These are phyloP conservation scores for Nakazawaea pomicola DNA, from an alignment of 805 yeast species.

Conservation along the genomic window DNA sequence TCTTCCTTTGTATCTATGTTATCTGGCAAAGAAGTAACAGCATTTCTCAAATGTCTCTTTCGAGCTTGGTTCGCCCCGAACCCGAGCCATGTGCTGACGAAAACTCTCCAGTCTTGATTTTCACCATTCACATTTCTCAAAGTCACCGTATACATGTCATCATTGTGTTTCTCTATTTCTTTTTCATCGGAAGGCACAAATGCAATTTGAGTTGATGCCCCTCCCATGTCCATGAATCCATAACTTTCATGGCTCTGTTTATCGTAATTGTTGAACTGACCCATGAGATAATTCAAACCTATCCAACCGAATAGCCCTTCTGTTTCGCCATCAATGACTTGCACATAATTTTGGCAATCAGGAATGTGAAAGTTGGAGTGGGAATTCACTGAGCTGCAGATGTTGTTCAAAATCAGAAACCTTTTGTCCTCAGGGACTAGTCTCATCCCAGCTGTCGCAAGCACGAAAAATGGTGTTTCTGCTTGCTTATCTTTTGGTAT, in stretches of 20 bases:
- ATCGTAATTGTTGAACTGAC: slow-evolving; percentile 50
- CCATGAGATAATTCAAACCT: slow-evolving; percentile 79
- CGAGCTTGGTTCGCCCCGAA: slow-evolving; percentile 97
- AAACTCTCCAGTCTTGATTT: slow-evolving; percentile 73
- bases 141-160: slow-evolving; percentile 65
- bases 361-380: slow-evolving; percentile 53
- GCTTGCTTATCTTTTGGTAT: slow-evolving; percentile 58
- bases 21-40: slow-evolving; percentile 43
- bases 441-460: slow-evolving; percentile 97
- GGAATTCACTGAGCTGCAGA: slow-evolving; percentile 53
- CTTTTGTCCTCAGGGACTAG: slow-evolving; percentile 54
- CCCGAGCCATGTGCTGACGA: slow-evolving; percentile 96
- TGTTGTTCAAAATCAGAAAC: slow-evolving; percentile 45
- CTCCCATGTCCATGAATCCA: slow-evolving; percentile 99
- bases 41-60: slow-evolving; percentile 56
- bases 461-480: slow-evolving; percentile 82
- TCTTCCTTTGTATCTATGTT: slow-evolving; percentile 42
- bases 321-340: slow-evolving; percentile 87
- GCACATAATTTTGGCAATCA: slow-evolving; percentile 66
- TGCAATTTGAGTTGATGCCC: slow-evolving; percentile 95
- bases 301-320: slow-evolving; percentile 98
- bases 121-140: slow-evolving; percentile 69
- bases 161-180: slow-evolving; percentile 61
- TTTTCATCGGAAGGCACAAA: slow-evolving; percentile 69
- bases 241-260: slow-evolving; percentile 38